Evolutionary conservation across 2,329 filamentous ascomycete species (phyloP), one percentile per base, ranked within the genome.

Genomic region (Cercospora nicotianae): DNA sequence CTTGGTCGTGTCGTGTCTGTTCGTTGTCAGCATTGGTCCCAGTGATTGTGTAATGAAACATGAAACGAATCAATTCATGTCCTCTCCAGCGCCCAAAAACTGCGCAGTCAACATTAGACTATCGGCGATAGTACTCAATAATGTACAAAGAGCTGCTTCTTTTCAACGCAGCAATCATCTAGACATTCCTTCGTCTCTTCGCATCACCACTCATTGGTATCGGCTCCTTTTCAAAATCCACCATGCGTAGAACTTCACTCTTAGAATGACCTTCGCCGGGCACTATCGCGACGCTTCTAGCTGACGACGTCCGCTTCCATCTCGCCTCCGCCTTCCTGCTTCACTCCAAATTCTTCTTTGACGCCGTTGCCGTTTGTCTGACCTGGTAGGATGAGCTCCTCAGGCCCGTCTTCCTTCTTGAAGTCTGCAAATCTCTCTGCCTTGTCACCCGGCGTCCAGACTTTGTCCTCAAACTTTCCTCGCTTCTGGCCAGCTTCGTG

Each of bases 401-500:
- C 77, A 30, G 72, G 70, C 12, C 69, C 67, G 8, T 73, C 74
- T 26, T 64, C 69, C 42, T 69, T 65, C 23, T 71, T 68, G 53
- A 76, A 66, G 39, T 71, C 73, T 33, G 72, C 73, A 39, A 76
- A 77, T 10, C 75, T 65, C 9, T 75, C 72, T 12, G 68, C 67
- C 67, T 74, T 76, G 20, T 74, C 70, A 20, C 70, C 68, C 3
- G 92, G 87, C 18, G 90, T 93, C 94, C 94, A 98, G 30, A 96
- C 92, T 82, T 96, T 97, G 79, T 96, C 92, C 69, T 90, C 87
- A 80, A 93, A 94, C 13, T 87, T 88, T 61, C 91, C 93, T 74
- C 92, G 89, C 82, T 87, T 86, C 77, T 99, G 95, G 12, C 94
- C 95, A 64, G 96, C 93, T 48, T 89, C 91, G 79, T 99, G 95